Percentiles rank a stretch among this genome's conserved stretches.
phyloP scores from a whole-genome alignment of 768 basidiomycete species.

The Boletus fagicola region DNA sequence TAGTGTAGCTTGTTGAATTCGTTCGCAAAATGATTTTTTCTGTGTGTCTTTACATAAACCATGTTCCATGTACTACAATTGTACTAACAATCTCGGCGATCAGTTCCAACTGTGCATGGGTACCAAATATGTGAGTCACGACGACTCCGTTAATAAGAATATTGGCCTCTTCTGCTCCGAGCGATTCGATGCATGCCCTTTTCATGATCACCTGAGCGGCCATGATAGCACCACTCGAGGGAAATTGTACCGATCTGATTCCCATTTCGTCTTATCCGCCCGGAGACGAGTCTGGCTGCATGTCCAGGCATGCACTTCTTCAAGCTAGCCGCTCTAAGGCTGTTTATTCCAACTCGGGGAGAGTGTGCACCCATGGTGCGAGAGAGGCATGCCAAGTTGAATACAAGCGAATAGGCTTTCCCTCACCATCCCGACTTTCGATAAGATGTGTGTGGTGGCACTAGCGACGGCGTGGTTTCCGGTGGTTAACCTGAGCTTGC shows the following conservation, averaged over 20 bases:
- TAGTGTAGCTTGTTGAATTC: neutral
- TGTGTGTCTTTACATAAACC: neutral
- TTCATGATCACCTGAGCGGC: constrained; percentile 4
- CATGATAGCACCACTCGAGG: neutral
- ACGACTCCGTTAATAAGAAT: neutral
- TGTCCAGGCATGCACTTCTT: neutral
- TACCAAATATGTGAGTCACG: neutral
- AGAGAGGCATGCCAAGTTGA: neutral
- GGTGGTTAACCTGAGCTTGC: neutral
- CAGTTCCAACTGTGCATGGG: neutral
- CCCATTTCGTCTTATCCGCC: constrained; percentile 1
- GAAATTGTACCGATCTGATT: neutral
- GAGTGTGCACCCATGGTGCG: neutral
- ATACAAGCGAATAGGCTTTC: no score
- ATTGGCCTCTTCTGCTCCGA: neutral
- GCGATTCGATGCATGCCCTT: constrained; percentile 5
- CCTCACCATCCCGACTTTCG: neutral
- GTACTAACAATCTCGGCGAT: neutral
- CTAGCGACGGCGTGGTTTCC: neutral
- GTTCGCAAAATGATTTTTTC: neutral
- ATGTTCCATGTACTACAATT: neutral
- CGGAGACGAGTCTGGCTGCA: neutral
- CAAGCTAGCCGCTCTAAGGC: neutral
- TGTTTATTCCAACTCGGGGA: neutral
- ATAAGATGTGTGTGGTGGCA: neutral